A percentile compares a stretch with the other conserved stretches of the same genome.
Conservation (phyloP, 306 rosid species). For the Rosa rugosa region DNA sequence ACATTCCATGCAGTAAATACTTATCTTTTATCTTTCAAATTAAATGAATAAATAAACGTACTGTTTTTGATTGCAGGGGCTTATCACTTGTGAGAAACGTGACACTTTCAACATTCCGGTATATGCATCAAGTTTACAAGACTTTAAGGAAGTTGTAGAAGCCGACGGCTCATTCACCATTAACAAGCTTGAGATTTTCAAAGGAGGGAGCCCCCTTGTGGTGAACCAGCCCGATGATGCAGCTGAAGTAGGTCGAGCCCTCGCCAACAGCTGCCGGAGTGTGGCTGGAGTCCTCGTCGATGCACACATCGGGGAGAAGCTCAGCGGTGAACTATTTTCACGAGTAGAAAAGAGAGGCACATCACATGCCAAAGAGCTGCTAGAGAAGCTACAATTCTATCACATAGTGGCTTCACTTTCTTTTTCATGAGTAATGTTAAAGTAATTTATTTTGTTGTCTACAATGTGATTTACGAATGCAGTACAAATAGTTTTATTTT, state of each 20-base stretch:
- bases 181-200: conserved; percentile 82
- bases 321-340: conserved; percentile 65
- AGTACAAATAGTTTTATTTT: background rate
- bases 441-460: background rate
- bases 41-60: background rate
- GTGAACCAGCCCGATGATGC: conserved; percentile 69
- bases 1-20: background rate
- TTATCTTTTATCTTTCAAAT: background rate
- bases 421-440: conserved; percentile 18
- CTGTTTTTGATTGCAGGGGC: conserved; percentile 40
- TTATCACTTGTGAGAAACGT: conserved; percentile 66
- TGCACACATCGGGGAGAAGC: conserved; percentile 85
- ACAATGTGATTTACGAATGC: background rate
- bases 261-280: conserved; percentile 75
- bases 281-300: conserved; percentile 86
- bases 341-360: conserved; percentile 62
- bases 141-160: conserved; percentile 86
- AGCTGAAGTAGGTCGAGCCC: conserved; percentile 66
- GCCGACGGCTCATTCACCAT: conserved; percentile 77
- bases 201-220: conserved; percentile 96
- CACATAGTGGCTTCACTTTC: conserved; percentile 96
- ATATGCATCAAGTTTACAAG: conserved; percentile 84
- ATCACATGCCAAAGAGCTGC: conserved; percentile 61
- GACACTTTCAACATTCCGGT: conserved; percentile 87
- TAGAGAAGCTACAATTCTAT: conserved; percentile 81